These are phyloP conservation scores for Coniferiporia weirii DNA, from an alignment of 1,284 basidiomycete species.

Conservation along the genomic window DNA sequence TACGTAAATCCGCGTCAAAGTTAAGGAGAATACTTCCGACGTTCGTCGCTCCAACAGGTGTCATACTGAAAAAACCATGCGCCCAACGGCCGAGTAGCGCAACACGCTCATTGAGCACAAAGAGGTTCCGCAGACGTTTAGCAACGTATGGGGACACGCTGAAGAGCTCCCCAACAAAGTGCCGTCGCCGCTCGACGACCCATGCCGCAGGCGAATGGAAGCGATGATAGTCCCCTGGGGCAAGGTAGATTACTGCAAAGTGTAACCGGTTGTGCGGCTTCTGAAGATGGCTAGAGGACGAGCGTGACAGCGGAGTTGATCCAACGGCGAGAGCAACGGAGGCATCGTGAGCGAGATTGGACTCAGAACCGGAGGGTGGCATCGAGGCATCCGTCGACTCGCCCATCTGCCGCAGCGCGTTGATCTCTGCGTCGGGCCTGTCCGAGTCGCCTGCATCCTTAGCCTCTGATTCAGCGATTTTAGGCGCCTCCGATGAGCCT, in stretches of 20 bases:
- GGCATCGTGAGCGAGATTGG: slow-evolving; percentile 55
- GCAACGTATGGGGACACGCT: slow-evolving; percentile 97
- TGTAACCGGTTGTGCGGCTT: slow-evolving; percentile 78
- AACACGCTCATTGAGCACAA: slow-evolving; percentile 96
- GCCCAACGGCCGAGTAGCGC: slow-evolving; percentile 95
- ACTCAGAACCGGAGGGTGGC: slow-evolving; percentile 43
- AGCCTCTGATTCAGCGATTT: slow-evolving; percentile 5
- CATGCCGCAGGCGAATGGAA: slow-evolving; percentile 96
- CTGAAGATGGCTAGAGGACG: slow-evolving; percentile 41
- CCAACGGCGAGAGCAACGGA: slow-evolving; percentile 69
- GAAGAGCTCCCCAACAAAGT: slow-evolving; percentile 96
- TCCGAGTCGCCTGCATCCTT: slow-evolving; percentile 21
- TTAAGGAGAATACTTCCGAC: slow-evolving; percentile 96
- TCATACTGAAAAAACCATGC: slow-evolving; percentile 95
- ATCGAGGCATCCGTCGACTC: slow-evolving; percentile 63
- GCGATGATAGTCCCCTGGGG: slow-evolving; percentile 97
- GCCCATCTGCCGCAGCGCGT: slow-evolving; percentile 45
- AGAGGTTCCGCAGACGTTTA: slow-evolving; percentile 86
- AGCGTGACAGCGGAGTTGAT: slow-evolving; percentile 39
- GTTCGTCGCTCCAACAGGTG: slow-evolving; percentile 97
- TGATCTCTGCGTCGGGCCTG: slow-evolving; percentile 29
- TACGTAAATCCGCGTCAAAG: slow-evolving; percentile 88
- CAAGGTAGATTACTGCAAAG: slow-evolving; percentile 96
- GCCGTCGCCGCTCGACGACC: slow-evolving; percentile 94
- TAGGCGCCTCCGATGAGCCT: slow-evolving; percentile 31